These are phyloP conservation scores for Decorospora gaudefroyi DNA, from an alignment of 2,329 filamentous ascomycete genomes.

Conservation along the genomic window DNA sequence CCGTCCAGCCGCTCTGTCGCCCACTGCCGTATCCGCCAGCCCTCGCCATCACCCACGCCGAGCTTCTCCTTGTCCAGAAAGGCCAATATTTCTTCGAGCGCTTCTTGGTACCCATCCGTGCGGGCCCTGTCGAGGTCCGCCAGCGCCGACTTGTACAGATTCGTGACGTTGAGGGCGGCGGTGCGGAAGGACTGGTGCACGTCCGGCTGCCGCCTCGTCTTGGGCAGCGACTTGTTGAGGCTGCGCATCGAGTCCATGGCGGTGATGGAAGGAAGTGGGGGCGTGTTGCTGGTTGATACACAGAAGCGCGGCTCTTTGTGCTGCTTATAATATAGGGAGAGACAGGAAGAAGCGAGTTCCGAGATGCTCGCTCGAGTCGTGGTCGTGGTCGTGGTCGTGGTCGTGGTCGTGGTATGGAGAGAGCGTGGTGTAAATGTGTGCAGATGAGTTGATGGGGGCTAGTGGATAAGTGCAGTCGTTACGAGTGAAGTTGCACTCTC, in stretches of 20 bases:
- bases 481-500: background rate
- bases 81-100: slow-evolving; percentile 82
- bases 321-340: slow-evolving; percentile 4
- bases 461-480: too few relatives aligned
- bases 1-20: slow-evolving; percentile 71
- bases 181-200: slow-evolving; percentile 89
- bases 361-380: too few relatives aligned
- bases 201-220: slow-evolving; percentile 47
- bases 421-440: too few relatives aligned
- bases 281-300: background rate
- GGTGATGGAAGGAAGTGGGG: background rate
- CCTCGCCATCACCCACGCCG: slow-evolving; percentile 79
- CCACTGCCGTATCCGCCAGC: slow-evolving; percentile 67
- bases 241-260: slow-evolving; percentile 51
- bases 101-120: slow-evolving; percentile 87
- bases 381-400: too few relatives aligned
- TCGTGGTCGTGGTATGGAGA: too few relatives aligned
- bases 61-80: slow-evolving; percentile 84
- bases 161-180: slow-evolving; percentile 91
- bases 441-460: too few relatives aligned
- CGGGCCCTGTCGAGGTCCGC: slow-evolving; percentile 75
- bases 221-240: slow-evolving; percentile 49
- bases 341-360: too few relatives aligned
- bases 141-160: slow-evolving; percentile 91
- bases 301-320: too few relatives aligned